phyloP scores from a whole-genome alignment of 2,329 filamentous ascomycete genomes.

The Colletotrichum chrysophilum region DNA sequence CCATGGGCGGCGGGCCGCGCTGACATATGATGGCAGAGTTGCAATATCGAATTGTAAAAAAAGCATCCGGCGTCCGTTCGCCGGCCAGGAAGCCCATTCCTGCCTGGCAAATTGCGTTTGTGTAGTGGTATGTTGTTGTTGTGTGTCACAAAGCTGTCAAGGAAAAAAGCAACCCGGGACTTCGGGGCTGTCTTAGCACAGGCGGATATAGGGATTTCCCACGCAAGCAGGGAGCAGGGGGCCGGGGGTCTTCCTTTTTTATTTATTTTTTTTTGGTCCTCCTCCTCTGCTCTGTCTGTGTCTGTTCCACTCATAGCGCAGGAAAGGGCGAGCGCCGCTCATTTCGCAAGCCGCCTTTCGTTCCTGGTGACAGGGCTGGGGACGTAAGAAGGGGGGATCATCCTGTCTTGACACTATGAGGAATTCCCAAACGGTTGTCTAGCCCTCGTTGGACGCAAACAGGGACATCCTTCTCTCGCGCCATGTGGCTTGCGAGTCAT shows the following conservation, averaged over 20 bases:
- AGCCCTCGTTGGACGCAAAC: neutral
- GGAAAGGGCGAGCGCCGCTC: neutral
- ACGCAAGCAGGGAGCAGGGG: neutral
- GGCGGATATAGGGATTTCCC: neutral
- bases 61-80: neutral
- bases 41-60: neutral
- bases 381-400: neutral
- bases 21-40: neutral
- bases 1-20: neutral
- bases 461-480: neutral
- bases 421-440: neutral
- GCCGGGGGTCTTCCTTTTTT: neutral
- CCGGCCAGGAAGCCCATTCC: neutral
- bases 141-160: conserved; percentile 3
- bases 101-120: neutral
- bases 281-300: neutral
- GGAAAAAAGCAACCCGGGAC: conserved; percentile 3
- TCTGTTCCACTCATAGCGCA: neutral
- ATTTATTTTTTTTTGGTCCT: neutral
- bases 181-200: neutral
- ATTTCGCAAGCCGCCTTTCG: conserved; percentile 1
- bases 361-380: conserved; percentile 12
- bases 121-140: neutral
- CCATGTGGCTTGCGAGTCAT: conserved; percentile 22
- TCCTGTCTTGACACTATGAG: neutral